These are phyloP conservation scores for Trifolium repens DNA, from an alignment of 306 rosid species.

Conservation along the genomic window DNA sequence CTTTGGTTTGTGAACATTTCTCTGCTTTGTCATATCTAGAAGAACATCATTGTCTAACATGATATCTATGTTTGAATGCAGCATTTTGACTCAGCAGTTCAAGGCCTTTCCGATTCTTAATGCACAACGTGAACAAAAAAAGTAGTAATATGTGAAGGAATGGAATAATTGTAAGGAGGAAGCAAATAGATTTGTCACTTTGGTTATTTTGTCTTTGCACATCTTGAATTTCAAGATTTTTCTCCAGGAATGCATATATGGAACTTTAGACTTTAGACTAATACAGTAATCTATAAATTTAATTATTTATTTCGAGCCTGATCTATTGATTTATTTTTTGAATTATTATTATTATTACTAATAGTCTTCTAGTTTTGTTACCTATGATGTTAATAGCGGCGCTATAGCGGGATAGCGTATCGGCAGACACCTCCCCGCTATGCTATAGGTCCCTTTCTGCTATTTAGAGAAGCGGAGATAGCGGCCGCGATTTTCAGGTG, in stretches of 20 bases:
- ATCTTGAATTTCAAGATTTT: constrained; percentile 24
- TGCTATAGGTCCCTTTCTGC: too few relatives aligned
- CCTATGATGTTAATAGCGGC: too few relatives aligned
- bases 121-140: constrained; percentile 3
- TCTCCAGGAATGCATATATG: constrained; percentile 15
- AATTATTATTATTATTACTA: neutral
- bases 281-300: constrained; percentile 26
- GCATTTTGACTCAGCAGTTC: constrained; percentile 13
- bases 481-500: too few relatives aligned
- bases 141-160: neutral
- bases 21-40: neutral
- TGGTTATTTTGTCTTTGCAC: constrained; percentile 1
- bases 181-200: constrained; percentile 21
- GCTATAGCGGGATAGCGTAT: too few relatives aligned
- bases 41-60: constrained; percentile 7
- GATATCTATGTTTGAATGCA: constrained; percentile 38
- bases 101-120: neutral
- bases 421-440: too few relatives aligned
- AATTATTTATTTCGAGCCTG: constrained; percentile 6
- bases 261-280: constrained; percentile 7
- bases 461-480: too few relatives aligned
- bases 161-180: constrained; percentile 26
- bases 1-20: constrained; percentile 13
- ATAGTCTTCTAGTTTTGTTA: too few relatives aligned
- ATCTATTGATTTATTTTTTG: constrained; percentile 3